Percentiles rank a stretch among this genome's conserved stretches.
phyloP scores from a whole-genome alignment of 164 flowering plant genomes.

The Aristolochia californica region DNA sequence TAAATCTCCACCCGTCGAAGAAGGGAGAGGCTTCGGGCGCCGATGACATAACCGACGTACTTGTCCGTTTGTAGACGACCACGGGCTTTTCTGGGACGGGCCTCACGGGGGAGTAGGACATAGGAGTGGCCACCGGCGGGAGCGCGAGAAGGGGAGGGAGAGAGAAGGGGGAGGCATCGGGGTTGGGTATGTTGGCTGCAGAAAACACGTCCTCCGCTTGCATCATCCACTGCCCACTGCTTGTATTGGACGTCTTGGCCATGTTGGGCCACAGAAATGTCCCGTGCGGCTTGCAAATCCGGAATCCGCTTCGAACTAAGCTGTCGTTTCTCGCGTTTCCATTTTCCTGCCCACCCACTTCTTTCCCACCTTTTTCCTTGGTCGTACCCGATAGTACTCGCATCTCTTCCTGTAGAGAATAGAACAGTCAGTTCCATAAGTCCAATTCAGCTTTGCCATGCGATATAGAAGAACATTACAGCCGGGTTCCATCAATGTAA shows the following conservation, averaged over 20 bases:
- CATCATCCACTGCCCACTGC: conserved; percentile 3
- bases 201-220: conserved; percentile 17
- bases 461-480: not conserved
- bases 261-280: conserved; percentile 50
- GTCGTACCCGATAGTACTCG: not conserved
- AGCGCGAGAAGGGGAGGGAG: not conserved
- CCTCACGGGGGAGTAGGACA: conserved; percentile 2
- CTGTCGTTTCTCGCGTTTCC: conserved; percentile 15
- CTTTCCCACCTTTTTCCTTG: not conserved
- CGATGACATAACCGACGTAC: too few species aligned
- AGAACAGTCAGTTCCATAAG: not conserved
- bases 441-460: not conserved
- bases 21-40: too few species aligned
- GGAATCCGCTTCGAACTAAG: conserved; percentile 53
- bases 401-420: not conserved
- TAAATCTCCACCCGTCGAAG: too few species aligned
- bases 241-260: conserved; percentile 9
- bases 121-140: not conserved
- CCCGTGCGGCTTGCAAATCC: conserved; percentile 64
- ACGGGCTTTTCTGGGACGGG: conserved; percentile 1
- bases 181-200: conserved; percentile 38
- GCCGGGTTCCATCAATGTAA: not conserved
- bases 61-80: not conserved
- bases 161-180: conserved; percentile 24
- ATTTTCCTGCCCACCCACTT: not conserved